phyloP scores from a whole-genome alignment of 805 yeast species.

The Saturnispora halmiae region DNA sequence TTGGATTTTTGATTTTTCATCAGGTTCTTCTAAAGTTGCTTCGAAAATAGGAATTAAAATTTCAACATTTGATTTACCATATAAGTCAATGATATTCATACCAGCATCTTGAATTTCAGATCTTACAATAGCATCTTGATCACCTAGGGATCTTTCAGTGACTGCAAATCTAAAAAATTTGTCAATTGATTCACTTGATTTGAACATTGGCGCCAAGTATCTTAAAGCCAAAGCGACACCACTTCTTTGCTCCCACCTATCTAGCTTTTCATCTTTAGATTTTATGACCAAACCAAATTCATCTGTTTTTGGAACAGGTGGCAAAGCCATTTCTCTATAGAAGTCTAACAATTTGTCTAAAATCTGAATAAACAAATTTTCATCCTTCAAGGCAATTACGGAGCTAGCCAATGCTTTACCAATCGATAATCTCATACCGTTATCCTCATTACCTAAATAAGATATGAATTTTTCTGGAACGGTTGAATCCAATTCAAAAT shows the following conservation, averaged over 20 bases:
- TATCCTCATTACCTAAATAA: slow-evolving; percentile 46
- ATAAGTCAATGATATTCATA: slow-evolving; percentile 52
- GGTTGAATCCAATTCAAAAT: slow-evolving; percentile 36
- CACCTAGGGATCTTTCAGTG: slow-evolving; percentile 60
- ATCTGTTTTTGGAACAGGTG: slow-evolving; percentile 71
- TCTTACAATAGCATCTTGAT: slow-evolving; percentile 60
- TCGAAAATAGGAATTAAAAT: slow-evolving; percentile 76
- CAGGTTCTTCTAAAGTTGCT: slow-evolving; percentile 43
- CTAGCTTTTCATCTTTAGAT: slow-evolving; percentile 50
- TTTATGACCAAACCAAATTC: slow-evolving; percentile 71
- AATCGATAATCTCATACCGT: slow-evolving; percentile 63
- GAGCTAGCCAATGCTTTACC: slow-evolving; percentile 66
- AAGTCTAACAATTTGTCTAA: slow-evolving; percentile 41
- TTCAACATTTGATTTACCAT: slow-evolving; percentile 65
- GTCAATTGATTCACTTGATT: slow-evolving; percentile 35
- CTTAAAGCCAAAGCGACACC: slow-evolving; percentile 67
- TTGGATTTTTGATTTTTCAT: slow-evolving; percentile 38
- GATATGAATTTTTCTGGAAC: slow-evolving; percentile 40
- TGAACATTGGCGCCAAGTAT: slow-evolving; percentile 42
- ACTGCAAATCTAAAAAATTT: slow-evolving; percentile 50
- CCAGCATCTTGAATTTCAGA: slow-evolving; percentile 90
- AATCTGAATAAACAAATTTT: slow-evolving; percentile 25
- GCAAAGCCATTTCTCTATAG: slow-evolving; percentile 54
- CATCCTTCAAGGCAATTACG: slow-evolving; percentile 27
- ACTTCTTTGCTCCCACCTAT: slow-evolving; percentile 77